A percentile compares a stretch with the other conserved stretches of the same genome.
Conservation (phyloP, 257 asterid genomes). For the Rauvolfia tetraphylla region DNA sequence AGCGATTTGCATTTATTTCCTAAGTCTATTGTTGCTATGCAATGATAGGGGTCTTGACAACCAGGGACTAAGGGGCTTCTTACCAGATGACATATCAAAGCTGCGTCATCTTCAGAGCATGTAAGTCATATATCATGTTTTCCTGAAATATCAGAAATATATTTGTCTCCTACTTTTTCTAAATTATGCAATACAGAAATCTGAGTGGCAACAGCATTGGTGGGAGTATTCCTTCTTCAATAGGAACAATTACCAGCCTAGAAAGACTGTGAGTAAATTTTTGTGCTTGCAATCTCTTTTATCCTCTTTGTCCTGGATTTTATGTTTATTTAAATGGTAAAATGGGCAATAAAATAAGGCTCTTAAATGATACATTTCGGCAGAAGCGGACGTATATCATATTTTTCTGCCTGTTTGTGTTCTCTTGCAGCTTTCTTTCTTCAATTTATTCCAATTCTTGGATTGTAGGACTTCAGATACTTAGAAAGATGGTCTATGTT, state of each 20-base stretch:
- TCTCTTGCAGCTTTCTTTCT: not conserved
- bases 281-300: slow-evolving; percentile 16
- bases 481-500: not conserved
- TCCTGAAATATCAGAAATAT: not conserved
- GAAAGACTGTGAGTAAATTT: slow-evolving; percentile 63
- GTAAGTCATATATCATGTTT: slow-evolving; percentile 44
- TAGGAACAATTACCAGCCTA: slow-evolving; percentile 60
- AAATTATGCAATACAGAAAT: slow-evolving; percentile 50
- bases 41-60: slow-evolving; percentile 79
- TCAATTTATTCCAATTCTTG: not conserved
- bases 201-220: slow-evolving; percentile 85
- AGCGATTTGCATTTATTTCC: slow-evolving; percentile 4
- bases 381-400: not conserved
- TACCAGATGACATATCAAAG: slow-evolving; percentile 66
- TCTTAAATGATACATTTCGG: not conserved
- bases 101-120: slow-evolving; percentile 91
- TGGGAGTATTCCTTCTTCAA: slow-evolving; percentile 74
- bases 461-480: not conserved
- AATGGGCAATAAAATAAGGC: not conserved
- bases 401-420: not conserved
- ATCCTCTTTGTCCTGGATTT: not conserved
- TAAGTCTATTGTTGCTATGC: slow-evolving; percentile 20
- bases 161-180: not conserved
- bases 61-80: slow-evolving; percentile 87
- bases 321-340: not conserved